phyloP scores from a whole-genome alignment of 2,329 filamentous ascomycete species.

The Talaromyces atroroseus region DNA sequence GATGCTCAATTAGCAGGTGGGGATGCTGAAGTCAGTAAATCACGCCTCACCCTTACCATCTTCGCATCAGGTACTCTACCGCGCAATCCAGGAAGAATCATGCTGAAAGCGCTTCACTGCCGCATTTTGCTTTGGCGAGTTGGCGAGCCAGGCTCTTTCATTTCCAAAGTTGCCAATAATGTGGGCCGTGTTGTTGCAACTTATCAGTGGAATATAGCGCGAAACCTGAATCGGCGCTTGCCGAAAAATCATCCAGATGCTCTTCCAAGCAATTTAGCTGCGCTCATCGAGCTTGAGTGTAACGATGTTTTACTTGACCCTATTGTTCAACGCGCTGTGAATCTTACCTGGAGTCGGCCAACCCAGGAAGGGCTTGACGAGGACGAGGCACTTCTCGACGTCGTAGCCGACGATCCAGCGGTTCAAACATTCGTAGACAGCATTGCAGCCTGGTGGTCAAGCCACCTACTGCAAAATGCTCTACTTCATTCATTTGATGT shows the following conservation, averaged over 20 bases:
- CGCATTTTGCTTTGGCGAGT: slow-evolving; percentile 81
- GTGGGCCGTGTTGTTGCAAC: slow-evolving; percentile 69
- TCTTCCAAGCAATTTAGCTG: slow-evolving; percentile 69
- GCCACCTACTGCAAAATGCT: slow-evolving; percentile 62
- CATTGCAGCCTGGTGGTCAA: slow-evolving; percentile 87
- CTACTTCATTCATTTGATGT: slow-evolving; percentile 59
- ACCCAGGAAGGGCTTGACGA: slow-evolving; percentile 61
- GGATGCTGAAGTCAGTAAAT: slow-evolving; percentile 82
- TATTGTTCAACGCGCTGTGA: slow-evolving; percentile 80
- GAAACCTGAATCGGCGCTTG: slow-evolving; percentile 49
- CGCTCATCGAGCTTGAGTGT: slow-evolving; percentile 71
- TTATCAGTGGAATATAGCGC: slow-evolving; percentile 75
- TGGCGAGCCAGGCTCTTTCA: slow-evolving; percentile 60
- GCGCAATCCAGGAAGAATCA: slow-evolving; percentile 72
- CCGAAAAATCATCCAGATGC: slow-evolving; percentile 55
- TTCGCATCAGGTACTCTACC: slow-evolving; percentile 84
- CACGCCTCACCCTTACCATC: slow-evolving; percentile 75
- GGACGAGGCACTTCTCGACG: slow-evolving; percentile 68
- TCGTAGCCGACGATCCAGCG: slow-evolving; percentile 76
- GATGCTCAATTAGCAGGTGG: slow-evolving; percentile 90
- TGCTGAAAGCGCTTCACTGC: slow-evolving; percentile 88
- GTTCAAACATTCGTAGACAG: slow-evolving; percentile 85
- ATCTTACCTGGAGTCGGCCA: slow-evolving; percentile 79
- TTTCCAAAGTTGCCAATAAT: slow-evolving; percentile 60
- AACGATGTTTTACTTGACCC: slow-evolving; percentile 73